These are phyloP conservation scores for Panellus pusillus DNA, from an alignment of 768 basidiomycete genomes.

Conservation along the genomic window DNA sequence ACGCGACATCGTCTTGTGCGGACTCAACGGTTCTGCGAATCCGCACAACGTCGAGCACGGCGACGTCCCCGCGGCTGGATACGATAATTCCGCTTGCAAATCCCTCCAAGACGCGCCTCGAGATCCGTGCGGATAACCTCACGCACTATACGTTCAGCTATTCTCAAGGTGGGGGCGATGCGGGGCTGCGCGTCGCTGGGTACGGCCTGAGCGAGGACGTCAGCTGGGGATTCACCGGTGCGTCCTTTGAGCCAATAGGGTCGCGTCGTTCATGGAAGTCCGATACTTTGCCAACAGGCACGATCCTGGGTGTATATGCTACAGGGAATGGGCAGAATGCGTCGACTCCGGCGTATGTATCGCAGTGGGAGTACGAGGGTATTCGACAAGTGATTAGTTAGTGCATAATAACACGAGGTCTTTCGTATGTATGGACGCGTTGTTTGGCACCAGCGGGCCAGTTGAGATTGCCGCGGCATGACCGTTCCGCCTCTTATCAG, in stretches of 20 bases:
- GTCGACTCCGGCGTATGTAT: slow-evolving; percentile 18
- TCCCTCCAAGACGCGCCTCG: slow-evolving; percentile 6
- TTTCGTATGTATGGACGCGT: too few relatives aligned
- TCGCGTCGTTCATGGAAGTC: too few relatives aligned
- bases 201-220: slow-evolving; percentile 18
- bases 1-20: slow-evolving; percentile 1
- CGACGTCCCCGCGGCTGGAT: slow-evolving; percentile 1
- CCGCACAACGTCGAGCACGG: slow-evolving; percentile 14
- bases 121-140: slow-evolving; percentile 18
- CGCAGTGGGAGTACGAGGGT: slow-evolving; percentile 16
- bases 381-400: slow-evolving; percentile 1
- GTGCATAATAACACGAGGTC: neutral
- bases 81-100: slow-evolving; percentile 7
- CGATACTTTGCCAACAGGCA: neutral
- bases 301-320: slow-evolving; percentile 16
- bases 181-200: slow-evolving; percentile 1
- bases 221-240: slow-evolving; percentile 22
- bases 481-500: too few relatives aligned
- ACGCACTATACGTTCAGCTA: slow-evolving; percentile 19
- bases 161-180: neutral
- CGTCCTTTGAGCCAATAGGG: neutral
- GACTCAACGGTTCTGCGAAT: slow-evolving; percentile 11
- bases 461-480: too few relatives aligned
- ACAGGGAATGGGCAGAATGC: slow-evolving; percentile 16
- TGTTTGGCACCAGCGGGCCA: too few relatives aligned